Percentiles rank a stretch among this genome's conserved stretches.
phyloP scores from a whole-genome alignment of 192 early-diverging fungal species.

The Linnemannia exigua region DNA sequence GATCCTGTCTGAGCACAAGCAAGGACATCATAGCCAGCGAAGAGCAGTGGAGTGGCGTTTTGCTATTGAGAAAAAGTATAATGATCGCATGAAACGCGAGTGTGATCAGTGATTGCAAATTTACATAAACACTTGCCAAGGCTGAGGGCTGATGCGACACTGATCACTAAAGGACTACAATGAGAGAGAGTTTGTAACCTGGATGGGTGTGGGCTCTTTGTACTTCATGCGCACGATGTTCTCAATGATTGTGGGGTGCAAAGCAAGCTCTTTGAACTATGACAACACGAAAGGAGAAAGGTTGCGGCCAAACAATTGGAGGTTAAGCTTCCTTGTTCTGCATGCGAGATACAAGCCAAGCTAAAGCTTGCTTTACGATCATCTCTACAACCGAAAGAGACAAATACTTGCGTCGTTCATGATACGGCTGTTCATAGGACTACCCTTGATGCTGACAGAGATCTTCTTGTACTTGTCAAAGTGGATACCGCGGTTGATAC shows the following conservation, averaged over 20 bases:
- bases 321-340: not conserved
- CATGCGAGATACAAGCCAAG: not conserved
- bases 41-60: slow-evolving; percentile 70
- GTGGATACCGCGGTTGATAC: not conserved
- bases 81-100: not conserved
- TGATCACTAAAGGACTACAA: not conserved
- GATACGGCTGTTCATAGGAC: slow-evolving; percentile 59
- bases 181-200: slow-evolving; percentile 49
- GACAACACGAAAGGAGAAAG: not conserved
- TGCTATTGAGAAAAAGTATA: slow-evolving; percentile 45
- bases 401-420: slow-evolving; percentile 56
- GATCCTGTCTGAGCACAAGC: slow-evolving; percentile 86
- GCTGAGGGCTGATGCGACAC: not conserved
- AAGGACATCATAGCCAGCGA: slow-evolving; percentile 79
- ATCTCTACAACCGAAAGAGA: not conserved
- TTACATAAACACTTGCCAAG: too few relatives aligned
- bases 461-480: slow-evolving; percentile 64
- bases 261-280: slow-evolving; percentile 71
- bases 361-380: not conserved
- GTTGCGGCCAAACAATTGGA: too few relatives aligned
- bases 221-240: slow-evolving; percentile 77
- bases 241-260: slow-evolving; percentile 76
- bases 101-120: not conserved
- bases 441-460: slow-evolving; percentile 75
- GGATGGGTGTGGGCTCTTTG: slow-evolving; percentile 79